Evolutionary conservation across 2,329 filamentous ascomycete species (phyloP), one percentile per base, ranked within the genome.

Genomic region (Erysiphe pulchra): DNA sequence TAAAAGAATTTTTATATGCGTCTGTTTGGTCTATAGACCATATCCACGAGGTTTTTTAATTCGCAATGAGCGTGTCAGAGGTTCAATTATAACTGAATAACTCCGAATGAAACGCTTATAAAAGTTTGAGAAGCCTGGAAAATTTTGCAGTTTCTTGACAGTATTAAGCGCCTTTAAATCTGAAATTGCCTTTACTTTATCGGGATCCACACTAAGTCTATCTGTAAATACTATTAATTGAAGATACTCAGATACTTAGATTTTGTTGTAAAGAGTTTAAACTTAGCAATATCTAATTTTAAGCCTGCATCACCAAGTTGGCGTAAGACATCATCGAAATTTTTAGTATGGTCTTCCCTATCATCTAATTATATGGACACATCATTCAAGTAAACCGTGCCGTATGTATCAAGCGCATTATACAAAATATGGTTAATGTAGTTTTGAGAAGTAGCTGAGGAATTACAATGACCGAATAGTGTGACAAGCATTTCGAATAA

Each of bases 341-440:
- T 16, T 36, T 43, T 20, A 7, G 11, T 12, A 42, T 48, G 37
- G 4, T 46, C 30, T 18, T 30, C 13, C 7, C 11, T 14, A 14
- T 36, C 43, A 12, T 47, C 17, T 13, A n/a, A 49, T 16, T 46
- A 47, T 13, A 49, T 49, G 14, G 45, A 42, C 17, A 49, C 46
- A 28, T 47, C 31, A 43, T 47, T n/a, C 11, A 49, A 43, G 20
- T 49, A 49, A 10, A 20, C 37, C 3, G 39, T 42, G 17, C 17
- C 44, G 41, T 40, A 44, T 16, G 34, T 9, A 36, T 48, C 14
- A 13, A 48, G 37, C 11, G 34, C 39, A 30, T 44, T 24, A 20
- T 32, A 24, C 5, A 44, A 28, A 17, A n/a, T n/a, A n/a, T n/a
- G n/a, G n/a, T n/a, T n/a, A n/a, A n/a, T n/a, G n/a, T n/a, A n/a